A percentile compares a stretch with the other conserved stretches of the same genome.
phyloP scores from a whole-genome alignment of 768 basidiomycete genomes.

The Pholiota conissans region DNA sequence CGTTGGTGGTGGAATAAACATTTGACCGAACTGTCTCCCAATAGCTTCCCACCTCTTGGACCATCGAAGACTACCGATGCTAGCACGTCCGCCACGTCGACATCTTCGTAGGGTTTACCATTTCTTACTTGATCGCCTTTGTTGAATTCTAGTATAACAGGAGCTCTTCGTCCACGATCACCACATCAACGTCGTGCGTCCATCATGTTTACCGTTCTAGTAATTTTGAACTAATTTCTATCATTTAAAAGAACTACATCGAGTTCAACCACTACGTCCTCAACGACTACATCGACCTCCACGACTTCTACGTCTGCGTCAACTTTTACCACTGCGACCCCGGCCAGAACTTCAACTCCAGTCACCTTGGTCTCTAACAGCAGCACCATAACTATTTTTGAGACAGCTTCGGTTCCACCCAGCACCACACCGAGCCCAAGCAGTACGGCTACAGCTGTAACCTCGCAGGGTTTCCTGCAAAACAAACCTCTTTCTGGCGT shows the following conservation, averaged over 20 bases:
- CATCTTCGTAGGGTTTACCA: background rate
- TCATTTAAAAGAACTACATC: background rate
- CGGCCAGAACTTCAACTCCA: background rate
- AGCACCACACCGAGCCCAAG: slow-evolving; percentile 1
- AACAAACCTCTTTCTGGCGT: slow-evolving; percentile 66
- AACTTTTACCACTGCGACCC: background rate
- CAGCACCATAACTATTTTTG: slow-evolving; percentile 3
- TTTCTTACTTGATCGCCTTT: background rate
- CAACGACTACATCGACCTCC: background rate
- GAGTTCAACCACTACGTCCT: background rate
- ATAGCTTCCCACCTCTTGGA: background rate
- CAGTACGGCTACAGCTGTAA: background rate
- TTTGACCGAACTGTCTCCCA: background rate
- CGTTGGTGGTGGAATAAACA: background rate
- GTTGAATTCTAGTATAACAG: background rate
- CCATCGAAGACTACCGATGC: background rate
- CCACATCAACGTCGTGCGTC: background rate
- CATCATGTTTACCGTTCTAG: background rate
- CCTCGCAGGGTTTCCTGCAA: slow-evolving; percentile 47
- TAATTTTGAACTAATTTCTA: background rate
- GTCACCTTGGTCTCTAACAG: background rate
- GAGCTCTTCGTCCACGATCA: background rate
- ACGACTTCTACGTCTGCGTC: background rate
- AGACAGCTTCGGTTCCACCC: slow-evolving; percentile 4
- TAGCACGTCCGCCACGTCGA: no score